Evolutionary conservation across 768 basidiomycete genomes (phyloP).

Genomic region (Cystobasidium ongulense): DNA sequence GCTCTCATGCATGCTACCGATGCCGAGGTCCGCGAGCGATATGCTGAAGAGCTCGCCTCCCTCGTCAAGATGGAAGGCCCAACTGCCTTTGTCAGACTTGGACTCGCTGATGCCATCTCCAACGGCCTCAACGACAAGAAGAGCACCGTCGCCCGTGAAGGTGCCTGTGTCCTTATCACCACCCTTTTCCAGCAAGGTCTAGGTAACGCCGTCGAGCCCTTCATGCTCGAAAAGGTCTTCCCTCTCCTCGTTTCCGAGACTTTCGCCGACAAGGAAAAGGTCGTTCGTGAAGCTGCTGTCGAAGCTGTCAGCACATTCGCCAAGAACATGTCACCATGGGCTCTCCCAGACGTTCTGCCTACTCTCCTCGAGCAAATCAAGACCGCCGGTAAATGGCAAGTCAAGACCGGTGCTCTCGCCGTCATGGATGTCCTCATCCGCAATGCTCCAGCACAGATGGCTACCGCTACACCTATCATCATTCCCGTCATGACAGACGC

Average conservation of each 20-base stretch:
- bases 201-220: slow-evolving; percentile 62
- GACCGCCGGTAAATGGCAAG: slow-evolving; percentile 73
- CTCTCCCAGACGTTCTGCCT: slow-evolving; percentile 60
- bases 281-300: slow-evolving; percentile 72
- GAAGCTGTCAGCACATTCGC: slow-evolving; percentile 71
- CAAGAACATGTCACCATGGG: slow-evolving; percentile 75
- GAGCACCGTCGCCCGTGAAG: slow-evolving; percentile 82
- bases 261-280: slow-evolving; percentile 90
- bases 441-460: slow-evolving; percentile 41
- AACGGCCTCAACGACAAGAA: slow-evolving; percentile 62
- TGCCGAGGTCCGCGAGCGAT: slow-evolving; percentile 35
- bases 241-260: slow-evolving; percentile 73
- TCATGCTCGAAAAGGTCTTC: slow-evolving; percentile 59
- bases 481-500: slow-evolving; percentile 96
- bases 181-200: slow-evolving; percentile 55
- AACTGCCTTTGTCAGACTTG: slow-evolving; percentile 38
- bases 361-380: slow-evolving; percentile 56
- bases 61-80: slow-evolving; percentile 34
- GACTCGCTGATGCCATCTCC: slow-evolving; percentile 40
- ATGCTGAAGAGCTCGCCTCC: slow-evolving; percentile 39
- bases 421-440: slow-evolving; percentile 52
- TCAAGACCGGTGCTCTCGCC: slow-evolving; percentile 85
- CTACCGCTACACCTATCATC: slow-evolving; percentile 54
- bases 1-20: slow-evolving; percentile 38
- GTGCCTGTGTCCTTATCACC: slow-evolving; percentile 68